phyloP scores from a whole-genome alignment of 1,284 basidiomycete genomes.

The Ustilago xerochloae region DNA sequence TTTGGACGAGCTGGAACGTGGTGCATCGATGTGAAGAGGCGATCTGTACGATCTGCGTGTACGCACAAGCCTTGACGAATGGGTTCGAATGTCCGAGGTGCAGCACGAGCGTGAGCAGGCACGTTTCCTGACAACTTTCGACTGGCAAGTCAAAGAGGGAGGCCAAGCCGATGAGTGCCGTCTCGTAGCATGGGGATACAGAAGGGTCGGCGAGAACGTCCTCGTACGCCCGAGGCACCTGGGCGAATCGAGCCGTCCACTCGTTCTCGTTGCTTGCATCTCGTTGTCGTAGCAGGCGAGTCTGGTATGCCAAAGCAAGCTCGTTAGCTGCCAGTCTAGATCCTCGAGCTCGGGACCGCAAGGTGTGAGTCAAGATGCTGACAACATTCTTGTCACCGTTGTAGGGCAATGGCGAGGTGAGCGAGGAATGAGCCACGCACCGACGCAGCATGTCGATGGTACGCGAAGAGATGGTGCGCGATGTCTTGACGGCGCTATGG shows the following conservation, averaged over 20 bases:
- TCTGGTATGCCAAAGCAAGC: conserved; percentile 31
- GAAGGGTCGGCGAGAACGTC: conserved; percentile 13
- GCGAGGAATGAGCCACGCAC: conserved; percentile 19
- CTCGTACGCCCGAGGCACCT: conserved; percentile 24
- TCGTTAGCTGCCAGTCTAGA: conserved; percentile 32
- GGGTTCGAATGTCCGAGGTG: conserved; percentile 48
- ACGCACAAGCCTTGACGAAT: conserved; percentile 53
- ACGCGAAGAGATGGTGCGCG: conserved; percentile 8
- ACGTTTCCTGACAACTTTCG: conserved; percentile 45
- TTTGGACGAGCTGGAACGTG: conserved; percentile 62
- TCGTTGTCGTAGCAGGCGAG: conserved; percentile 23
- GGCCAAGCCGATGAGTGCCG: conserved; percentile 44
- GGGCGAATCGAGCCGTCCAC: conserved; percentile 20
- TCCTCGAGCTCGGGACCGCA: conserved; percentile 19
- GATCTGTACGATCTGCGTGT: conserved; percentile 57
- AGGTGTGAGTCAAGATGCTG: conserved; percentile 16
- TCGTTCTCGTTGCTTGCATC: conserved; percentile 24
- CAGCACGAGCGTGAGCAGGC: conserved; percentile 42
- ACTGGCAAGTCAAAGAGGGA: conserved; percentile 30
- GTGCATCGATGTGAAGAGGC: conserved; percentile 55
- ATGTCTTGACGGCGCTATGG: conserved; percentile 14
- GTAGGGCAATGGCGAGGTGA: conserved; percentile 7
- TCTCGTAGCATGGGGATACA: conserved; percentile 31
- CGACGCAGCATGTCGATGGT: conserved; percentile 34
- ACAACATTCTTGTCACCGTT: conserved; percentile 22